Evolutionary conservation across 2,329 filamentous ascomycete species (phyloP), one percentile per base, ranked within the genome.

Genomic region (Bipolaris sorokiniana): DNA sequence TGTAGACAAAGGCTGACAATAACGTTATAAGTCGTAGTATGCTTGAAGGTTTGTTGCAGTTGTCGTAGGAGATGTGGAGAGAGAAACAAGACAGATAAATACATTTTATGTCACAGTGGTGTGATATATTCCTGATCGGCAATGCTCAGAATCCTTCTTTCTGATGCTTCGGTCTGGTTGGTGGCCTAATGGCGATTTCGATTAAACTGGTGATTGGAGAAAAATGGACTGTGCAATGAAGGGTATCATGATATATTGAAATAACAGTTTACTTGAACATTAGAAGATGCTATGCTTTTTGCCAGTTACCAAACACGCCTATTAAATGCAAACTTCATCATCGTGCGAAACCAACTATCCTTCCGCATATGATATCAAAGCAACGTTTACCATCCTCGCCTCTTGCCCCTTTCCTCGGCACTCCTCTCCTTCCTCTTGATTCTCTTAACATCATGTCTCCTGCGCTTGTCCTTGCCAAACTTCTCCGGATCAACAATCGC

Each of bases 401-500:
- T 86, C 77, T 83, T 82, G 48, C 86, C 86, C 76, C 90, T 87
- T 72, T 90, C 87, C 78, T 92, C 89, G 65, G 82, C 79, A 0
- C 90, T 89, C 76, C 86, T 91, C 76, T 89, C 90, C 83, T 92
- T 96, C 75, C 88, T 87, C 61, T 69, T 75, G 7, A 66, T 68
- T 59, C 68, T 74, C 62, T 68, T 67, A 7, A 70, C 86, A 78
- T 92, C 89, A 69, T 84, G 79, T 0, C 89, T 88, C 75, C 87
- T 90, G 74, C 88, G 89, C 83, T 91, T 96, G 75, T 89, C 89
- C 79, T 88, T 92, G 15, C 66, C 69, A 53, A 64, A 66, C 82
- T 95, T 95, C 81, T 88, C 94, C 1, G 95, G 95, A 70, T 90
- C 86, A 48, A 85, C 85, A 22, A 99, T 88, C 10, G 91, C 91